A percentile compares a stretch with the other conserved stretches of the same genome.
phyloP scores from a whole-genome alignment of 2,329 filamentous ascomycete genomes.

The Xylariaceae sp. region DNA sequence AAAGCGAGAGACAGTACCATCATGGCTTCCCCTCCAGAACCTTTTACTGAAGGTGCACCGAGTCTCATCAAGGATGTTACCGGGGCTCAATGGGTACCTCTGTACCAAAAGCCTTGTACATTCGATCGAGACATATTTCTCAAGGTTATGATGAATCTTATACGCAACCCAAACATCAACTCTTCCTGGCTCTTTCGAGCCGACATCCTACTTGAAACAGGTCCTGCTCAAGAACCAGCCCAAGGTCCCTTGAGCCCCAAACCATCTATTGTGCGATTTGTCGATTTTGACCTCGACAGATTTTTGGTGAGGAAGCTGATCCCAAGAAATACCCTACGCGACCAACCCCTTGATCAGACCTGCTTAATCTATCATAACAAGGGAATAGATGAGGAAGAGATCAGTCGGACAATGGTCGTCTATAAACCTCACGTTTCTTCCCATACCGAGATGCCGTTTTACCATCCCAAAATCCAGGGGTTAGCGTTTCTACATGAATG shows the following conservation, averaged over 20 bases:
- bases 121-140: slow-evolving; percentile 62
- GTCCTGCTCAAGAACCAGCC: slow-evolving; percentile 28
- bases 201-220: slow-evolving; percentile 61
- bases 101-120: slow-evolving; percentile 52
- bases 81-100: slow-evolving; percentile 45
- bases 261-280: slow-evolving; percentile 41
- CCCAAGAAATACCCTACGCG: slow-evolving; percentile 74
- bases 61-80: slow-evolving; percentile 28
- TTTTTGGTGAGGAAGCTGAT: slow-evolving; percentile 73
- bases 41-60: slow-evolving; percentile 27
- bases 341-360: slow-evolving; percentile 74
- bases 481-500: slow-evolving; percentile 74
- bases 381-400: slow-evolving; percentile 25
- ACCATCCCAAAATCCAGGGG: slow-evolving; percentile 73
- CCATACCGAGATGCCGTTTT: slow-evolving; percentile 70
- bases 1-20: slow-evolving; percentile 1
- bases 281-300: slow-evolving; percentile 46
- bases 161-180: slow-evolving; percentile 76
- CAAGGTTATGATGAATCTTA: slow-evolving; percentile 67
- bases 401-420: slow-evolving; percentile 57
- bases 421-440: slow-evolving; percentile 70
- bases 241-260: slow-evolving; percentile 21
- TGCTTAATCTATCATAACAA: slow-evolving; percentile 62
- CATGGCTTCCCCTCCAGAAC: slow-evolving; percentile 33
- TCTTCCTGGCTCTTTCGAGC: slow-evolving; percentile 74